These are phyloP conservation scores for Tremellales sp. DNA, from an alignment of 1,284 basidiomycete genomes.

Conservation along the genomic window DNA sequence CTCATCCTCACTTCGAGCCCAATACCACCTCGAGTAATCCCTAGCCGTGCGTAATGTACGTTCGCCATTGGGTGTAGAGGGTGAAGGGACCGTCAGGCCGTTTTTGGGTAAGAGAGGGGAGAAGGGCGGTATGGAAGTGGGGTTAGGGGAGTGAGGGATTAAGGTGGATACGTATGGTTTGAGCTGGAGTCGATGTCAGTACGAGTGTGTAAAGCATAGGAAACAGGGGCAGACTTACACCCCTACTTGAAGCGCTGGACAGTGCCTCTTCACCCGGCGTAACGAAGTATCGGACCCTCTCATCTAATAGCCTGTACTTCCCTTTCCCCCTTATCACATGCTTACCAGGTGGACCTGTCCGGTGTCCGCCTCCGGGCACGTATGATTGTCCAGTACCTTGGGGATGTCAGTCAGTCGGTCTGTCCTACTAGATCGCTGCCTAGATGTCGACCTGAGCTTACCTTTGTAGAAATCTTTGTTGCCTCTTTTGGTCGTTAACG, in stretches of 20 bases:
- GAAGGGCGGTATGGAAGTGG: conserved; percentile 26
- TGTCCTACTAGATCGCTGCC: neutral
- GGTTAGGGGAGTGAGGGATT: conserved; percentile 6
- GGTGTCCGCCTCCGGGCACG: conserved; percentile 69
- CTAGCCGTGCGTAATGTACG: conserved; percentile 5
- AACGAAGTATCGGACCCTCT: conserved; percentile 76
- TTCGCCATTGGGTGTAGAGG: conserved; percentile 5
- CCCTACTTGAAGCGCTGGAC: neutral
- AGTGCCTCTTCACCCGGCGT: conserved; percentile 69
- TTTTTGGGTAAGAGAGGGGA: conserved; percentile 12
- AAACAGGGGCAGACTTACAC: neutral
- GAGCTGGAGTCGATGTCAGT: conserved; percentile 42
- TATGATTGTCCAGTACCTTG: conserved; percentile 74
- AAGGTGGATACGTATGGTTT: conserved; percentile 51
- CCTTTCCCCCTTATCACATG: conserved; percentile 69
- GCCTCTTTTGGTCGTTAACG: conserved; percentile 74
- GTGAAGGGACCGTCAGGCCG: conserved; percentile 5
- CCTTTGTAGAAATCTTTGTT: conserved; percentile 96
- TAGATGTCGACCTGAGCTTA: conserved; percentile 34
- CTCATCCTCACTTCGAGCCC: conserved; percentile 21
- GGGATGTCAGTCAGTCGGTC: neutral
- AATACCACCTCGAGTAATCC: conserved; percentile 33
- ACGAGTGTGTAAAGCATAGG: neutral
- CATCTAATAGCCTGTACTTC: conserved; percentile 73
- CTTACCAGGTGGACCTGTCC: conserved; percentile 79